Conservation (phyloP, 768 basidiomycete genomes). For the Boletus vinaceobasis region DNA sequence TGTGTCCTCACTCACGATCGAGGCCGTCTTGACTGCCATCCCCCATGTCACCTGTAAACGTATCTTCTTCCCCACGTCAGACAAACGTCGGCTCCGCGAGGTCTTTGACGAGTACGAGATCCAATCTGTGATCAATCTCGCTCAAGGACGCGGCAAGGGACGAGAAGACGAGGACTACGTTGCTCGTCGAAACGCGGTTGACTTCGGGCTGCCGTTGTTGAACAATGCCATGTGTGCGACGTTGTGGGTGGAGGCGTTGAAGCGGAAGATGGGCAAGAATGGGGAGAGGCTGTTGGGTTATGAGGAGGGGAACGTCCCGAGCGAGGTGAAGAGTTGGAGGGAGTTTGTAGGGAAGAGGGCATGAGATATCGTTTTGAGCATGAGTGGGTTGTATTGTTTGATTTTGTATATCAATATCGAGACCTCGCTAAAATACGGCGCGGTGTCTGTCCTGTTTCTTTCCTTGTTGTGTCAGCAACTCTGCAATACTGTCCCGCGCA, state of each 20-base stretch:
- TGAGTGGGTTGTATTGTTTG: no score
- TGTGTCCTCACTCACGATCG: conserved; percentile 77
- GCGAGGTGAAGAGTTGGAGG: conserved; percentile 89
- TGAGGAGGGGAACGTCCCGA: conserved; percentile 81
- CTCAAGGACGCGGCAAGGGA: conserved; percentile 70
- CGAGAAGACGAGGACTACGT: conserved; percentile 94
- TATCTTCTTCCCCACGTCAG: conserved; percentile 94
- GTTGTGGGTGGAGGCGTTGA: conserved; percentile 88
- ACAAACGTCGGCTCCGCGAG: conserved; percentile 91
- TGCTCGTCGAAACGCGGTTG: conserved; percentile 92
- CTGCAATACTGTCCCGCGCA: no score
- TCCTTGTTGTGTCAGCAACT: background rate
- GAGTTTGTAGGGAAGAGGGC: conserved; percentile 80
- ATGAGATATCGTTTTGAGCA: conserved; percentile 22
- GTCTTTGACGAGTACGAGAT: conserved; percentile 95
- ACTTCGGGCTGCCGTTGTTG: conserved; percentile 89
- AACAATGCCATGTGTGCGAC: conserved; percentile 88
- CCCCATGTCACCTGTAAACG: conserved; percentile 79
- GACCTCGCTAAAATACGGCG: background rate
- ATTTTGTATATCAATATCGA: background rate
- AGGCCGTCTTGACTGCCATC: conserved; percentile 74
- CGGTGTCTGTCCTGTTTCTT: conserved; percentile 13
- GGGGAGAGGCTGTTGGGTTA: conserved; percentile 65
- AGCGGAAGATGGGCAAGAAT: conserved; percentile 77
- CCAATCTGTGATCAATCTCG: conserved; percentile 90